Percentiles rank a stretch among this genome's conserved stretches.
Conservation (phyloP, 139 green algal species). For the Chlorella sp. region DNA sequence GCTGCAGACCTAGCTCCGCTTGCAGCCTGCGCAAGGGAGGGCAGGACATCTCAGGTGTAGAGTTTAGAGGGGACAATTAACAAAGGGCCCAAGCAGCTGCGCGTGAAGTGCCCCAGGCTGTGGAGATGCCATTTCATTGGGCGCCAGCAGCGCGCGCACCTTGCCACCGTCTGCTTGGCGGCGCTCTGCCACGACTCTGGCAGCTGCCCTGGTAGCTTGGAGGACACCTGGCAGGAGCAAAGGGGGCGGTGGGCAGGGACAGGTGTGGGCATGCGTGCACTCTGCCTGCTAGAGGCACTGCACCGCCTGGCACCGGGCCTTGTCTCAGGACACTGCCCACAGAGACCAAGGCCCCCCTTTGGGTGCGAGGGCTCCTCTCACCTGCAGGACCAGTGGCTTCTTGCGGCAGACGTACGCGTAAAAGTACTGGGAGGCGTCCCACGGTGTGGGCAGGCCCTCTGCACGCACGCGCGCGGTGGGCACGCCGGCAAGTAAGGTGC, state of each 20-base stretch:
- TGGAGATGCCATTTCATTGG: too few relatives aligned
- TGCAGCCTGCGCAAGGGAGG: background rate
- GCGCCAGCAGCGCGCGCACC: background rate
- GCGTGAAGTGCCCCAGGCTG: too few relatives aligned
- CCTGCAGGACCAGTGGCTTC: conserved; percentile 10
- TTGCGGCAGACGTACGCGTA: conserved; percentile 18
- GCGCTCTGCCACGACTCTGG: background rate
- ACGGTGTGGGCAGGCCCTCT: conserved; percentile 15
- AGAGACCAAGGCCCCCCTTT: background rate
- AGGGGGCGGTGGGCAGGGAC: background rate
- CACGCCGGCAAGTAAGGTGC: too few relatives aligned
- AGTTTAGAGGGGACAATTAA: background rate
- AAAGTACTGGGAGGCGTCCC: conserved; percentile 11
- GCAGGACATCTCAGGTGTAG: background rate
- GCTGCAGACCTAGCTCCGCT: background rate
- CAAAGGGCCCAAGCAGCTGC: background rate
- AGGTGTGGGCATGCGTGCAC: background rate
- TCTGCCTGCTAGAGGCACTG: background rate
- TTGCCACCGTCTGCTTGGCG: background rate
- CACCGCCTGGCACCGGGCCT: conserved; percentile 1
- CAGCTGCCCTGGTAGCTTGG: background rate
- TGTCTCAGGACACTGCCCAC: background rate
- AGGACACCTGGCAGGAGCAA: background rate
- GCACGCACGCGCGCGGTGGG: background rate
- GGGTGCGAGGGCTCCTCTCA: background rate